phyloP scores from a whole-genome alignment of 1,139 yeast genomes.

The Kurtzmaniella natalensis region DNA sequence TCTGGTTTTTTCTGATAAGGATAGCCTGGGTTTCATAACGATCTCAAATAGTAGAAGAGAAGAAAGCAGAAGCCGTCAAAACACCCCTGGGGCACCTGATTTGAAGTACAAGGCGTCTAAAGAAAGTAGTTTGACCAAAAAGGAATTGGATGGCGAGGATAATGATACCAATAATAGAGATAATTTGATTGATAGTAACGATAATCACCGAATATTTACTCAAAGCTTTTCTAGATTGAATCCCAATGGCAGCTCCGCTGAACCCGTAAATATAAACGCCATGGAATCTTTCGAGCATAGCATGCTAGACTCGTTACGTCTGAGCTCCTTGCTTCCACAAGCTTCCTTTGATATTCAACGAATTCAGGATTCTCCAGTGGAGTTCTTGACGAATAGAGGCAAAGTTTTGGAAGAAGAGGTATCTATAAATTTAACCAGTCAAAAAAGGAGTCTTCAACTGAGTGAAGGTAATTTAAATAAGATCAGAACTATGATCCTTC shows the following conservation, averaged over 20 bases:
- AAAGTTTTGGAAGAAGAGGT: slow-evolving; percentile 20
- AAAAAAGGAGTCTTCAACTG: slow-evolving; percentile 16
- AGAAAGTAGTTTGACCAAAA: not conserved
- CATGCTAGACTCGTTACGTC: not conserved
- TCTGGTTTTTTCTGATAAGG: slow-evolving; percentile 9
- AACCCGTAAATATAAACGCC: not conserved
- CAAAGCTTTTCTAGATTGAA: too few species aligned
- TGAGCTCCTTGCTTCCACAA: slow-evolving; percentile 1
- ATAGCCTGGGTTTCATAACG: not conserved
- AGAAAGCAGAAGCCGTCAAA: not conserved
- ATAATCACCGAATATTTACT: not conserved
- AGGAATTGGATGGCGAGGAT: not conserved
- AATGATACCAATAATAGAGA: not conserved
- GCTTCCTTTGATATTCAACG: not conserved
- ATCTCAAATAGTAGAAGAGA: not conserved
- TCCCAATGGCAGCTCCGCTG: not conserved
- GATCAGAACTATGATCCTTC: slow-evolving; percentile 24
- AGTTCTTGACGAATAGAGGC: slow-evolving; percentile 28
- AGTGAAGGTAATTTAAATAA: slow-evolving; percentile 32
- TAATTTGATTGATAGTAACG: not conserved
- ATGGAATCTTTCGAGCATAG: not conserved
- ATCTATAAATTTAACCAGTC: slow-evolving; percentile 19
- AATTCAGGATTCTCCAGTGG: slow-evolving; percentile 22
- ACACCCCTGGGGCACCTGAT: not conserved
- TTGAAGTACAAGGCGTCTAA: not conserved